These are phyloP conservation scores for Fusarium abutilonis DNA, from an alignment of 2,329 filamentous ascomycete species.

Conservation along the genomic window DNA sequence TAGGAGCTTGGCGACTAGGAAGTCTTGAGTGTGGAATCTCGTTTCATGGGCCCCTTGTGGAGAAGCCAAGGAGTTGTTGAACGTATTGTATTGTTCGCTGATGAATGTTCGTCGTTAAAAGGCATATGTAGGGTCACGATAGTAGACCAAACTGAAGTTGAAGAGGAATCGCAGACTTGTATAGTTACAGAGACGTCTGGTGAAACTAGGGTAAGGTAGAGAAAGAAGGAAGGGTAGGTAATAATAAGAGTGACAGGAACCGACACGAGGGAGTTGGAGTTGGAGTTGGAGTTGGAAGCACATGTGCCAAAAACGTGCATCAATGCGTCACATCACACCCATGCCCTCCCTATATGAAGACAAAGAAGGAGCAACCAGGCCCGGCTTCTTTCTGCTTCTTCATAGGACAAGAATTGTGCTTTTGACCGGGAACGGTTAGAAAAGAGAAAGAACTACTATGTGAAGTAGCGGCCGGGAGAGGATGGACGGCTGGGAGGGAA, in stretches of 20 bases:
- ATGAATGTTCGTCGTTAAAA: constrained; percentile 1
- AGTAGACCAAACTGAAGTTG: constrained; percentile 4
- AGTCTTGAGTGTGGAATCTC: constrained; percentile 2
- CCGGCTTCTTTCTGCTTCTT: constrained; percentile 18
- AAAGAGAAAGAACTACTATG: constrained; percentile 2
- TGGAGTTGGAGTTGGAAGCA: constrained; percentile 20
- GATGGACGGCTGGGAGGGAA: constrained; percentile 33
- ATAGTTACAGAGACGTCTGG: constrained; percentile 22
- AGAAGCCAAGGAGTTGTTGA: constrained; percentile 11
- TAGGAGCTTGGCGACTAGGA: constrained; percentile 17
- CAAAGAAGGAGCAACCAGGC: constrained; percentile 28
- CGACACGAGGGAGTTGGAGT: constrained; percentile 17
- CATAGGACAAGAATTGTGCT: constrained; percentile 23
- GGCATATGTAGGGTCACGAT: neutral
- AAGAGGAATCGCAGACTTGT: constrained; percentile 5
- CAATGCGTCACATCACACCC: constrained; percentile 36
- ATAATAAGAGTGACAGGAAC: constrained; percentile 35
- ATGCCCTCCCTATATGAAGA: constrained; percentile 29
- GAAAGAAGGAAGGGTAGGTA: no score
- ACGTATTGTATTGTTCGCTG: neutral
- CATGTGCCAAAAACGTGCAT: constrained; percentile 39
- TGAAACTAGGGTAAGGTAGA: constrained; percentile 22
- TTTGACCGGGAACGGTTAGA: constrained; percentile 29
- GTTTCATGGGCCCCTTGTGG: constrained; percentile 10
- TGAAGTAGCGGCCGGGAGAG: constrained; percentile 27